Base-by-base conservation (phyloP, 345 rosid species). In the Limnanthes douglasii region DNA sequence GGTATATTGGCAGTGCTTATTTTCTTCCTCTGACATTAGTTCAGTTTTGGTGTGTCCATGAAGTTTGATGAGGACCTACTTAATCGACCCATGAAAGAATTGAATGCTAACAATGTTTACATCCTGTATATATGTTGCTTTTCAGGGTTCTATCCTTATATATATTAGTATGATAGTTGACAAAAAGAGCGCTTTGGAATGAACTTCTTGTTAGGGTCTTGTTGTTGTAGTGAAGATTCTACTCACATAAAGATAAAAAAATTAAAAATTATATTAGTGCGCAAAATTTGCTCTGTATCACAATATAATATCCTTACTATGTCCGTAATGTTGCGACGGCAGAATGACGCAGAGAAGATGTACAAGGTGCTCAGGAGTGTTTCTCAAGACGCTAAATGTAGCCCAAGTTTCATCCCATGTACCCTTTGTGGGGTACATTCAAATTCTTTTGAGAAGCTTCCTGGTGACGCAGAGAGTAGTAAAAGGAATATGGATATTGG, bases 301-400 rank as follows among this genome's bases (percentile, higher is more conserved):
- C n/a, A n/a, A n/a, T n/a, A 29, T 15, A 15, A 27, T 13, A 47
- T 34, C 18, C 8, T 27, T 28, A 12, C 15, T 41, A 29, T 20
- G 18, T 10, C 7, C 27, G 39, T 33, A 12, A 42, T 6, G 41
- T 15, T 50, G 37, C 46, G 19, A 48, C 43, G 57, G 49, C 58
- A 86, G 97, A 28, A 15, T 53, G 82, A 90, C 43, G 81, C 84
- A 21, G 77, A 62, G 72, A 75, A 37, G 71, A 61, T 77, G 62
- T 68, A 62, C 54, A 56, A 38, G 40, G 51, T 59, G 50, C 22
- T 88, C 44, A 69, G 41, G 26, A 33, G 51, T 56, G 72, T 55
- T 51, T 48, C 73, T 22, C 11, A 49, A 38, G 82, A 50, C 6
- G 19, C 51, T 49, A 47, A 46, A 6, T 57, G 60, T 59, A 62